Percentiles rank a stretch among this genome's conserved stretches.
These are phyloP conservation scores for Leishmania braziliensis DNA, from an alignment of 208 protist species.

Conservation along the genomic window DNA sequence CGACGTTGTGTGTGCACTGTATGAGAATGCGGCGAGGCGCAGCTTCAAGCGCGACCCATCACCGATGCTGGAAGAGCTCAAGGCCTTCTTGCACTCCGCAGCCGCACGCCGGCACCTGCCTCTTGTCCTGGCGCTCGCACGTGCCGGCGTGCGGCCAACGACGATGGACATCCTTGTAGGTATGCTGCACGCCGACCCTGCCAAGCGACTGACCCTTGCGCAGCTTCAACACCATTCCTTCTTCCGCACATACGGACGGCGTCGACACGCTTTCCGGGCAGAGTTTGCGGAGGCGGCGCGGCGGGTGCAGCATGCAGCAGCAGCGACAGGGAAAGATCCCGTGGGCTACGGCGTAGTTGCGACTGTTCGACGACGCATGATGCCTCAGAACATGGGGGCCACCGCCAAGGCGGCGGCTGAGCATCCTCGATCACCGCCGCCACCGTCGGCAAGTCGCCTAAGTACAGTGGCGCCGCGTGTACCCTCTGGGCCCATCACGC, in stretches of 20 bases:
- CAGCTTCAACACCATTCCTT: conserved; percentile 34
- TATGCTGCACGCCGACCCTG: conserved; percentile 40
- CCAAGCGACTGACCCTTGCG: conserved; percentile 31
- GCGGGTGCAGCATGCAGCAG: conserved; percentile 9
- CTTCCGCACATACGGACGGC: conserved; percentile 27
- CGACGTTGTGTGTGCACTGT: conserved; percentile 11
- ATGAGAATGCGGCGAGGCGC: neutral
- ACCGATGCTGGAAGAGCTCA: conserved; percentile 4
- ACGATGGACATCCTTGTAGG: conserved; percentile 30
- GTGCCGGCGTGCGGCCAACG: conserved; percentile 2
- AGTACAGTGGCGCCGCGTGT: neutral
- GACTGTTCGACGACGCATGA: conserved; percentile 4
- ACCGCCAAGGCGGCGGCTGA: neutral
- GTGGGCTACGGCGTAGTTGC: conserved; percentile 1
- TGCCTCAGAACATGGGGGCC: conserved; percentile 14
- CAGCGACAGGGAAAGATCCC: neutral
- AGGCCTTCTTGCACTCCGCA: conserved; percentile 11
- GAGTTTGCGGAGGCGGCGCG: conserved; percentile 7
- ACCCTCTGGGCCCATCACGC: neutral
- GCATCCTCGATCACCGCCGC: neutral
- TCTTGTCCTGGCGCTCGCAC: conserved; percentile 22
- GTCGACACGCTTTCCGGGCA: conserved; percentile 11
- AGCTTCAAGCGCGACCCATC: neutral
- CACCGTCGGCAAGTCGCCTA: neutral
- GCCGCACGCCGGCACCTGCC: conserved; percentile 15